Evolutionary conservation across 2,329 filamentous ascomycete genomes (phyloP).

Genomic region (Chalara sp.): DNA sequence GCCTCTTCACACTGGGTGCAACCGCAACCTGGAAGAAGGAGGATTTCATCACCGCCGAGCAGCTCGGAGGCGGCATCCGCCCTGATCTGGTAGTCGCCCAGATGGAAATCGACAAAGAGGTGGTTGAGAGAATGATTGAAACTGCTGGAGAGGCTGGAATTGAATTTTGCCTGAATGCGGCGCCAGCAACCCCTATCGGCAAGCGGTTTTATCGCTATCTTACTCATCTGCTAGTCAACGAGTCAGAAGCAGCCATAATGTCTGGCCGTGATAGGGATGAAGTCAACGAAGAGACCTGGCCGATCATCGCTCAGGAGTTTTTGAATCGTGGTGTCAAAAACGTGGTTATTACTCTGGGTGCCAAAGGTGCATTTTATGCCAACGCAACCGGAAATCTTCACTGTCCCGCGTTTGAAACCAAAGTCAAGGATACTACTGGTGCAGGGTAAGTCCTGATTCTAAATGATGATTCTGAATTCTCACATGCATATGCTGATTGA

Average conservation of each 20-base stretch:
- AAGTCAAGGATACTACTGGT: slow-evolving; percentile 2
- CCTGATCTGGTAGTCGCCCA: not conserved
- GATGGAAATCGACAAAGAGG: not conserved
- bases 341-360: slow-evolving; percentile 1
- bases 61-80: not conserved
- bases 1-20: not conserved
- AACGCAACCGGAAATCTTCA: not conserved
- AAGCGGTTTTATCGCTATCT: not conserved
- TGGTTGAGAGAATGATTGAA: not conserved
- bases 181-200: not conserved
- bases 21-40: not conserved
- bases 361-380: slow-evolving; percentile 1
- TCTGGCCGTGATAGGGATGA: not conserved
- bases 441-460: not conserved
- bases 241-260: not conserved
- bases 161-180: not conserved
- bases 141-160: not conserved
- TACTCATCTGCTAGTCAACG: slow-evolving; percentile 1
- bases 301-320: not conserved
- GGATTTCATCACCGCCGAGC: not conserved
- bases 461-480: too few species aligned
- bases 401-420: not conserved
- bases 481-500: not conserved
- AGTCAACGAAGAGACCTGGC: not conserved
- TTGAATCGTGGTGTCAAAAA: not conserved